Evolutionary conservation across 202 grass and related monocot species (phyloP).

Genomic region (Thinopyrum obtusiflorum): DNA sequence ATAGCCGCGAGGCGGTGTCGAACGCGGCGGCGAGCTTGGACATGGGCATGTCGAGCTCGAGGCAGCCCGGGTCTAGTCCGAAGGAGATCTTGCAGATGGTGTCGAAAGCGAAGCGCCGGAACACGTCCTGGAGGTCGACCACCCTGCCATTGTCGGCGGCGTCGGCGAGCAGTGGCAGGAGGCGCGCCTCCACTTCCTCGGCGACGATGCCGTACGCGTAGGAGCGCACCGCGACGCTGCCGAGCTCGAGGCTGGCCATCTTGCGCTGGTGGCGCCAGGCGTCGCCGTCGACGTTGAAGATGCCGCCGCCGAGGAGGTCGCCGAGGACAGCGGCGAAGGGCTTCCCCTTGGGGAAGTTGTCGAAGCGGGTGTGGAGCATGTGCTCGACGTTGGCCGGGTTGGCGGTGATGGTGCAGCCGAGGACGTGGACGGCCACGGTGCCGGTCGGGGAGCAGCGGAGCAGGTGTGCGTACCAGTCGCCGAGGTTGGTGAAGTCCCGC

Average conservation of each 20-base stretch:
- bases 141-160: slow-evolving; percentile 9
- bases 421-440: slow-evolving; percentile 7
- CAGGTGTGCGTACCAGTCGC: slow-evolving; percentile 19
- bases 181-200: background rate
- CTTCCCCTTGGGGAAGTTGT: slow-evolving; percentile 19
- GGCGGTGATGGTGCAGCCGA: background rate
- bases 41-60: slow-evolving; percentile 21
- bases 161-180: slow-evolving; percentile 9
- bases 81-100: slow-evolving; percentile 25
- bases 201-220: slow-evolving; percentile 16
- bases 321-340: slow-evolving; percentile 15
- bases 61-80: slow-evolving; percentile 14
- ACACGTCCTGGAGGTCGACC: slow-evolving; percentile 16
- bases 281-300: slow-evolving; percentile 24
- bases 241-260: slow-evolving; percentile 25
- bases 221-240: slow-evolving; percentile 15
- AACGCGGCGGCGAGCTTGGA: background rate
- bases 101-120: slow-evolving; percentile 18
- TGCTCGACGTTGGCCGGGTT: slow-evolving; percentile 24
- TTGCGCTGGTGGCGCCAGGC: slow-evolving; percentile 21
- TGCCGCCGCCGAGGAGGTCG: slow-evolving; percentile 20
- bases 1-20: slow-evolving; percentile 6
- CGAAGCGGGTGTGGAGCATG: slow-evolving; percentile 12
- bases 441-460: slow-evolving; percentile 2
- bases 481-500: slow-evolving; percentile 18